These are phyloP conservation scores for Phytopythium delawarense DNA, from an alignment of 352 stramenopile genomes.

Conservation along the genomic window DNA sequence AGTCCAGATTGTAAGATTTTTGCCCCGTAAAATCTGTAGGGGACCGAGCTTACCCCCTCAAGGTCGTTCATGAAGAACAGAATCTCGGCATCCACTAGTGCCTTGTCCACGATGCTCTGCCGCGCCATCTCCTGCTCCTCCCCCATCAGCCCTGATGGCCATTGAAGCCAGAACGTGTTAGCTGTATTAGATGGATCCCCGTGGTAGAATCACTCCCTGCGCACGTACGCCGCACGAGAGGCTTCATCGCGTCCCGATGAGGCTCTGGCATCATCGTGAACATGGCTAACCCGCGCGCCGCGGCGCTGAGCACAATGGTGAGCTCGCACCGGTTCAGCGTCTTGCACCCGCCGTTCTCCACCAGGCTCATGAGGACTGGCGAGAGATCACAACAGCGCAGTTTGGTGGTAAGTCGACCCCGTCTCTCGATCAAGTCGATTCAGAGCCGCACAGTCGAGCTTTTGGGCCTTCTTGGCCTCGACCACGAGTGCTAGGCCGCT, in stretches of 20 bases:
- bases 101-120: slow-evolving; percentile 41
- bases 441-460: slow-evolving; percentile 50
- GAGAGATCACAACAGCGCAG: background rate
- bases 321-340: slow-evolving; percentile 60
- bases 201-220: background rate
- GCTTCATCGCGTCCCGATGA: slow-evolving; percentile 30
- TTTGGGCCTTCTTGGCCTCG: slow-evolving; percentile 57
- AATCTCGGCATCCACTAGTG: slow-evolving; percentile 61
- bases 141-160: slow-evolving; percentile 39
- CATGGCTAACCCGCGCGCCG: slow-evolving; percentile 43
- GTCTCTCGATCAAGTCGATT: too few relatives aligned
- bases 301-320: slow-evolving; percentile 45
- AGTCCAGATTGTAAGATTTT: background rate
- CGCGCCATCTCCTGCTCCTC: slow-evolving; percentile 34
- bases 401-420: too few relatives aligned
- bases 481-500: slow-evolving; percentile 50
- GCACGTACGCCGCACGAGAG: slow-evolving; percentile 38
- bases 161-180: background rate
- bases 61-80: slow-evolving; percentile 79
- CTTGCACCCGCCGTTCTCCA: slow-evolving; percentile 60
- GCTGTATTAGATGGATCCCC: background rate
- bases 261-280: slow-evolving; percentile 36
- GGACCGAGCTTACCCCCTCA: slow-evolving; percentile 26
- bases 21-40: background rate
- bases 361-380: slow-evolving; percentile 48